These are phyloP conservation scores for Alloteropsis semialata DNA, from an alignment of 176 grass and related monocot species.

Conservation along the genomic window DNA sequence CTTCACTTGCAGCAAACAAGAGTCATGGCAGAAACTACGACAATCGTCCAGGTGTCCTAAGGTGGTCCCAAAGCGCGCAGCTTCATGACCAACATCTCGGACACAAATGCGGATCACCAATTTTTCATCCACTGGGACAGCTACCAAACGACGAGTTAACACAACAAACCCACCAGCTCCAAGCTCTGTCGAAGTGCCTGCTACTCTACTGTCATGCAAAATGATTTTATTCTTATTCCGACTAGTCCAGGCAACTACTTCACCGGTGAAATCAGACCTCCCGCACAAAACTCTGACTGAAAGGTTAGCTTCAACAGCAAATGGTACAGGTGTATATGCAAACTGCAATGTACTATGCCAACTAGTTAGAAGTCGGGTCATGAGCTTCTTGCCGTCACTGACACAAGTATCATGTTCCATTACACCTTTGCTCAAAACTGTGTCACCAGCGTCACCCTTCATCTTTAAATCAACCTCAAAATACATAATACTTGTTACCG, in stretches of 20 bases:
- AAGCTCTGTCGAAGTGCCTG: not conserved
- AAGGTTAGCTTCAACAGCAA: not conserved
- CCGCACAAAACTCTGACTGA: not conserved
- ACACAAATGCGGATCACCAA: not conserved
- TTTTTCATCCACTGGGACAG: not conserved
- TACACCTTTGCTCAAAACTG: not conserved
- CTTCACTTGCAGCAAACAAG: not conserved
- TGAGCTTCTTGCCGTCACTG: no score
- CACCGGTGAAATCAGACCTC: not conserved
- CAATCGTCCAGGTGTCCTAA: not conserved
- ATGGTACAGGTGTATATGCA: not conserved
- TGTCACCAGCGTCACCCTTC: not conserved
- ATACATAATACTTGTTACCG: not conserved
- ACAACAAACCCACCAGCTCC: not conserved
- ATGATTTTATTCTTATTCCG: not conserved
- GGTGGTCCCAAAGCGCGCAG: not conserved
- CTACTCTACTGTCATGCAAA: not conserved
- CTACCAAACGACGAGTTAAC: not conserved
- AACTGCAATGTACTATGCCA: not conserved
- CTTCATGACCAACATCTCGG: not conserved
- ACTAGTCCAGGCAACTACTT: not conserved
- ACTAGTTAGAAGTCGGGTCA: not conserved
- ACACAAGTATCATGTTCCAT: not conserved
- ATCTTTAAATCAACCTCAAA: conserved; percentile 1
- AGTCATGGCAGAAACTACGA: not conserved